A percentile compares a stretch with the other conserved stretches of the same genome.
These are phyloP conservation scores for Urostyla sp. DNA, from an alignment of 73 alveolate genomes.

Conservation along the genomic window DNA sequence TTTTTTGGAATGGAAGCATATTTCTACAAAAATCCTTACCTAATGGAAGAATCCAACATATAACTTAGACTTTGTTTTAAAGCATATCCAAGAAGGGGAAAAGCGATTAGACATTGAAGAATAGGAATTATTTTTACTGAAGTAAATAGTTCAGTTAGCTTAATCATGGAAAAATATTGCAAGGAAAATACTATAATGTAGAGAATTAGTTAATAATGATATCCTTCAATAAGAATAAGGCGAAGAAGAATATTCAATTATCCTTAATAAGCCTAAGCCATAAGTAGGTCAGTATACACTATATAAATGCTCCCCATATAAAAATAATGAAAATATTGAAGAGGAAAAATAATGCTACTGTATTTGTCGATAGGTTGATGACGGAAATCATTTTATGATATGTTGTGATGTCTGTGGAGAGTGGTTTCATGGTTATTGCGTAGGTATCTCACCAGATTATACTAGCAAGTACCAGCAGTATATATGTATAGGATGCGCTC, in stretches of 20 bases:
- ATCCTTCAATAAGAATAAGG: neutral
- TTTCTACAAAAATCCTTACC: neutral
- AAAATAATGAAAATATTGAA: conserved; percentile 62
- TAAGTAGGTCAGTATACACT: too few species aligned
- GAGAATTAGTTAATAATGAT: conserved; percentile 11
- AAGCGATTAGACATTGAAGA: conserved; percentile 36
- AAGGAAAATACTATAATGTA: conserved; percentile 20
- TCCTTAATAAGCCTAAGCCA: neutral
- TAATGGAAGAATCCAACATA: neutral
- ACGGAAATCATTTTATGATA: conserved; percentile 81
- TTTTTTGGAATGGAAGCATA: conserved; percentile 32
- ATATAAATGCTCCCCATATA: conserved; percentile 50
- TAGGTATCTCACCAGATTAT: conserved; percentile 67
- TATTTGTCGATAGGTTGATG: conserved; percentile 88
- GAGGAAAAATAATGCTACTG: conserved; percentile 67
- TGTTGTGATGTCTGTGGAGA: conserved; percentile 83
- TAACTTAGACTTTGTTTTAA: conserved; percentile 13
- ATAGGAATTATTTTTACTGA: conserved; percentile 44
- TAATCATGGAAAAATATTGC: conserved; percentile 46
- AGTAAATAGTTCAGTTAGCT: conserved; percentile 13
- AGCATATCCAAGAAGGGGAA: conserved; percentile 18
- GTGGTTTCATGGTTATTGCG: conserved; percentile 90
- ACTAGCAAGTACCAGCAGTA: conserved; percentile 66
- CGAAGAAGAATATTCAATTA: neutral
- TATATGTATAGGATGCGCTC: conserved; percentile 78